Evolutionary conservation across 2,329 filamentous ascomycete species (phyloP).

Genomic region (Fusarium robinianum): DNA sequence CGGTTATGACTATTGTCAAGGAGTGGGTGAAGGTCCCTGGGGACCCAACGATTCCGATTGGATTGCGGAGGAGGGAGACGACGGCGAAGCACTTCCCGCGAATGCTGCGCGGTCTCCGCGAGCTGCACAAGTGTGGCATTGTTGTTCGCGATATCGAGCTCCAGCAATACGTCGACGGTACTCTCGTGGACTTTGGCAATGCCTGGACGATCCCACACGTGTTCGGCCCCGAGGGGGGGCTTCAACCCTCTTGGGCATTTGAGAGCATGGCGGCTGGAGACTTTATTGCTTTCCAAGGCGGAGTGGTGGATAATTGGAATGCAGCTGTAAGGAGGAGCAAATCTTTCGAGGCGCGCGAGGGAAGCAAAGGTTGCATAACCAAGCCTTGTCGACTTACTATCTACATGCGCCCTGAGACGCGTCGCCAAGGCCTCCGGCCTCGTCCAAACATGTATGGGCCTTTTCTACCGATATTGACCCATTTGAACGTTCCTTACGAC

Average conservation of each 20-base stretch:
- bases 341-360: background rate
- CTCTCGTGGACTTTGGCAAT: slow-evolving; percentile 3
- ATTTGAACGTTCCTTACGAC: fast-evolving
- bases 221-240: background rate
- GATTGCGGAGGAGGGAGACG: background rate
- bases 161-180: slow-evolving; percentile 8
- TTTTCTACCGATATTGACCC: slow-evolving; percentile 3
- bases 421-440: background rate
- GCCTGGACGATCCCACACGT: slow-evolving; percentile 20
- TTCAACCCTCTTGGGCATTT: slow-evolving; percentile 3
- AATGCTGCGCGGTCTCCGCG: slow-evolving; percentile 8
- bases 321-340: too few relatives aligned
- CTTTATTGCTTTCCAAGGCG: background rate
- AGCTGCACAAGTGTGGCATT: slow-evolving; percentile 14
- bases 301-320: background rate
- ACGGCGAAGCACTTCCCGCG: background rate
- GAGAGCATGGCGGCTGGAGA: slow-evolving; percentile 22
- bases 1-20: slow-evolving; percentile 23
- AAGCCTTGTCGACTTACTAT: background rate
- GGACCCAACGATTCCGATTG: too few relatives aligned
- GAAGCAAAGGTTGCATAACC: too few relatives aligned
- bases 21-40: slow-evolving; percentile 7
- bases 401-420: background rate
- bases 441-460: background rate
- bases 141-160: slow-evolving; percentile 12